Evolutionary conservation across 1,284 basidiomycete species (phyloP), one percentile per base, ranked within the genome.

Genomic region (Ceratobasidium sp.): DNA sequence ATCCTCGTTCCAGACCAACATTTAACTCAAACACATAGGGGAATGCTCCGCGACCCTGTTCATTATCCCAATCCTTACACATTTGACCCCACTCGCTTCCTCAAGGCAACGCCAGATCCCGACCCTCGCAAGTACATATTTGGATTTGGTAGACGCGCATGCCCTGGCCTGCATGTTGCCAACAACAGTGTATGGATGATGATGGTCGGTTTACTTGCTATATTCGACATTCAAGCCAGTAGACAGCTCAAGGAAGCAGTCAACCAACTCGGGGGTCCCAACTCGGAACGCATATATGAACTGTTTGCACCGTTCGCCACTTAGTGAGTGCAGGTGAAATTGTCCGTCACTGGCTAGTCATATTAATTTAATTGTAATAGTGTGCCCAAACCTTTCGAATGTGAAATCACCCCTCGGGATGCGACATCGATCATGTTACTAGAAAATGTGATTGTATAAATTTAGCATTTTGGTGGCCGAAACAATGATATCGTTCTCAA

Each of bases 21-120:
- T 13, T 27, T 53, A 8, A 25, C 12, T 25, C 7, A 7, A 49
- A 22, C 12, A 29, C n/a, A 35, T 6, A 54, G 67, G 70, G 70
- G 42, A 12, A 60, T 71, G 17, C 62, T 69, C 25, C 67, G 60
- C 29, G 70, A 71, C 45, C 65, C 65, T 20, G 20, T 45, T 8
- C 45, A 60, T 13, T 71, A 71, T 50, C 45, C 57, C 47, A 38
- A 50, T 34, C 67, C 70, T 8, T 4, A 50, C 12, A 31, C 32
- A n/a, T 71, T 69, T 56, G 53, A 69, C 25, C 70, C 70, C n/a
- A 57, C 57, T 22, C 70, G 70, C 29, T 71, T 69, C 57, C 42
- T 69, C n/a, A 64, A 71, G 22, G n/a, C 45, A 15, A 47, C 52
- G 20, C 58, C 60, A 8, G 70, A 57, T 29, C 68, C 70, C n/a